These are phyloP conservation scores for Mitragyna speciosa DNA, from an alignment of 257 asterid species.

Conservation along the genomic window DNA sequence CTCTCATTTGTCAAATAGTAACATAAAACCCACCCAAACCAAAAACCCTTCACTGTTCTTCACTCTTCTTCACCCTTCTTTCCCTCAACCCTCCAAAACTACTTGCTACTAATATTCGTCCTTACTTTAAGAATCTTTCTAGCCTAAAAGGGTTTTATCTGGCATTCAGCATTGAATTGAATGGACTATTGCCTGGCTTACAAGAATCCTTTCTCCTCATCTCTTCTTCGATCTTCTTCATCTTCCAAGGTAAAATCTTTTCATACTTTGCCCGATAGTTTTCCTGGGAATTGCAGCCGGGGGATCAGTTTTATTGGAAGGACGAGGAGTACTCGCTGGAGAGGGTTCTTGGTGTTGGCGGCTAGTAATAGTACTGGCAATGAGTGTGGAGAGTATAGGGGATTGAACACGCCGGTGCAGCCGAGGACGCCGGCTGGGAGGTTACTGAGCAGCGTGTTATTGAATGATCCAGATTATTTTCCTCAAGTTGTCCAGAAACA, in stretches of 20 bases:
- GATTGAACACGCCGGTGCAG: constrained; percentile 69
- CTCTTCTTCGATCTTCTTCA: constrained; percentile 26
- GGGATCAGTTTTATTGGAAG: constrained; percentile 17
- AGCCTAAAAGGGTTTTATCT: background rate
- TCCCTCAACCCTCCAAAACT: background rate
- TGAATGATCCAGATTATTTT: constrained; percentile 55
- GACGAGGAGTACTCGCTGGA: constrained; percentile 11
- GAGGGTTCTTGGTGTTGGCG: constrained; percentile 29
- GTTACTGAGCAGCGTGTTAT: constrained; percentile 49
- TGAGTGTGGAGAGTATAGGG: constrained; percentile 48
- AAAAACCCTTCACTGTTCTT: background rate
- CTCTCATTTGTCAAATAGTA: background rate
- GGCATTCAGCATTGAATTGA: constrained; percentile 44
- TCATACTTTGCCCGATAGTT: background rate
- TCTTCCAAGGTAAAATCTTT: constrained; percentile 14
- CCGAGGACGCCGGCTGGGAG: constrained; percentile 68
- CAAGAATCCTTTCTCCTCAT: constrained; percentile 20
- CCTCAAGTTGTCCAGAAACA: constrained; percentile 48
- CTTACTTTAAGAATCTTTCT: too few relatives aligned
- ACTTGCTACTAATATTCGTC: background rate
- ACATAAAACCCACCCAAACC: background rate
- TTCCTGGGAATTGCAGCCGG: constrained; percentile 8
- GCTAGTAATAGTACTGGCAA: constrained; percentile 32
- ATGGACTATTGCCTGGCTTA: constrained; percentile 64
- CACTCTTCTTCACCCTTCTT: background rate